Percentiles rank a stretch among this genome's conserved stretches.
phyloP scores from a whole-genome alignment of 2,329 filamentous ascomycete genomes.

The Venturia effusa region DNA sequence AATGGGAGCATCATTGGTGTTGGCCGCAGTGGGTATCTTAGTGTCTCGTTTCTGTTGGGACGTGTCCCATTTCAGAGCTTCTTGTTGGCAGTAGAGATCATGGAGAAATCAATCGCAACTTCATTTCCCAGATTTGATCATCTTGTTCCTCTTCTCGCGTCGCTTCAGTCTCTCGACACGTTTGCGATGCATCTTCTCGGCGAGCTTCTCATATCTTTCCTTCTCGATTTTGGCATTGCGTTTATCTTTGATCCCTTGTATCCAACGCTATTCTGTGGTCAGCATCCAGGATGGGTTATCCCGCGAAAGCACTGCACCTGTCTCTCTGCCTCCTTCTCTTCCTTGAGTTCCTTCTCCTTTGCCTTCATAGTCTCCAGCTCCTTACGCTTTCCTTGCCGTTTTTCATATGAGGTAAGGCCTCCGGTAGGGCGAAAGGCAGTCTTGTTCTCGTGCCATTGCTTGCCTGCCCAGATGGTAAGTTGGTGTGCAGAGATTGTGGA shows the following conservation, averaged over 20 bases:
- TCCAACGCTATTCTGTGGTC: slow-evolving; percentile 48
- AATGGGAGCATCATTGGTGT: background rate
- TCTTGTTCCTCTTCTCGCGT: slow-evolving; percentile 92
- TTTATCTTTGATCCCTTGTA: slow-evolving; percentile 74
- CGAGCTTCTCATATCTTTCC: slow-evolving; percentile 85
- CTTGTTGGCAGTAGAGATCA: background rate
- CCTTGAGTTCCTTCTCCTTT: slow-evolving; percentile 90
- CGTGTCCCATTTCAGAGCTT: background rate
- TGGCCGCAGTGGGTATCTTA: background rate
- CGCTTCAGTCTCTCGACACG: slow-evolving; percentile 85
- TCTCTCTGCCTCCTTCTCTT: slow-evolving; percentile 84
- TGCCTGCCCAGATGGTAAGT: slow-evolving; percentile 47
- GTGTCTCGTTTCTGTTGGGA: background rate
- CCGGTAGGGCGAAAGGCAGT: slow-evolving; percentile 74
- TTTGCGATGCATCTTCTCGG: slow-evolving; percentile 96
- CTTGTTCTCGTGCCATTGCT: slow-evolving; percentile 83
- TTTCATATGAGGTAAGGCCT: slow-evolving; percentile 68
- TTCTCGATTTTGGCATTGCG: slow-evolving; percentile 84
- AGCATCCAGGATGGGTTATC: background rate
- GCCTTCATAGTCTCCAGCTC: slow-evolving; percentile 71
- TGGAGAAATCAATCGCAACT: background rate
- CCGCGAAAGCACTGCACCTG: slow-evolving; percentile 45
- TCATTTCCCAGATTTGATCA: slow-evolving; percentile 37
- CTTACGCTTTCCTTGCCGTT: slow-evolving; percentile 60
- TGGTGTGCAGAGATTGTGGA: slow-evolving; percentile 11